These are phyloP conservation scores for Penicillium decumbens DNA, from an alignment of 2,329 filamentous ascomycete species.

Conservation along the genomic window DNA sequence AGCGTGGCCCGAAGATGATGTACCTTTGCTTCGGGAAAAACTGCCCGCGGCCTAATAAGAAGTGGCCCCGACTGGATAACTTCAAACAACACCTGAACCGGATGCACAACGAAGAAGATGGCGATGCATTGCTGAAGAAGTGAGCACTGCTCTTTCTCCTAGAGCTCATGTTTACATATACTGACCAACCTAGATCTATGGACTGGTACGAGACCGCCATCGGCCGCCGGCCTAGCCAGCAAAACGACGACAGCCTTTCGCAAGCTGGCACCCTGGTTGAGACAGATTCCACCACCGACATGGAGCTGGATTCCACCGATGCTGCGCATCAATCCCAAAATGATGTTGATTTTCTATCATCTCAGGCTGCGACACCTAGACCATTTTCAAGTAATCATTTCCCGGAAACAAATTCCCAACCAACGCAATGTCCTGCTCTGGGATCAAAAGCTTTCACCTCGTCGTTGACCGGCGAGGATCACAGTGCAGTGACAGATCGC, in stretches of 20 bases:
- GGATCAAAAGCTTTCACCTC: background rate
- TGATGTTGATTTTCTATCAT: background rate
- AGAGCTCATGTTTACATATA: background rate
- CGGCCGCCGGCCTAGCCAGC: slow-evolving; percentile 15
- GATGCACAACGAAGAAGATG: slow-evolving; percentile 55
- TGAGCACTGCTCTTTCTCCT: slow-evolving; percentile 29
- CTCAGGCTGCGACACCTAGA: slow-evolving; percentile 2
- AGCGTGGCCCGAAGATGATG: slow-evolving; percentile 47
- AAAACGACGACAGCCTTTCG: slow-evolving; percentile 15
- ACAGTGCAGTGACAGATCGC: background rate
- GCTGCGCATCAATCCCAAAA: background rate
- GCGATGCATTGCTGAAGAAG: slow-evolving; percentile 46
- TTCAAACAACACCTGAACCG: slow-evolving; percentile 73
- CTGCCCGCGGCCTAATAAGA: slow-evolving; percentile 60
- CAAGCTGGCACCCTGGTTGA: slow-evolving; percentile 15
- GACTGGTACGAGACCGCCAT: slow-evolving; percentile 35
- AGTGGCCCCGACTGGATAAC: slow-evolving; percentile 79
- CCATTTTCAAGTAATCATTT: slow-evolving; percentile 1
- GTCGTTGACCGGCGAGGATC: background rate
- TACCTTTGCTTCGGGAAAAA: slow-evolving; percentile 57
- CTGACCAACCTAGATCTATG: slow-evolving; percentile 16
- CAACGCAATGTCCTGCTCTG: slow-evolving; percentile 3
- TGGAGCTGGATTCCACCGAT: slow-evolving; percentile 7
- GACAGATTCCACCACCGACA: slow-evolving; percentile 11
- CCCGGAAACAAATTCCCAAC: background rate